Evolutionary conservation across 1,139 yeast species (phyloP).

Genomic region (Yamadazyma friedrichii): DNA sequence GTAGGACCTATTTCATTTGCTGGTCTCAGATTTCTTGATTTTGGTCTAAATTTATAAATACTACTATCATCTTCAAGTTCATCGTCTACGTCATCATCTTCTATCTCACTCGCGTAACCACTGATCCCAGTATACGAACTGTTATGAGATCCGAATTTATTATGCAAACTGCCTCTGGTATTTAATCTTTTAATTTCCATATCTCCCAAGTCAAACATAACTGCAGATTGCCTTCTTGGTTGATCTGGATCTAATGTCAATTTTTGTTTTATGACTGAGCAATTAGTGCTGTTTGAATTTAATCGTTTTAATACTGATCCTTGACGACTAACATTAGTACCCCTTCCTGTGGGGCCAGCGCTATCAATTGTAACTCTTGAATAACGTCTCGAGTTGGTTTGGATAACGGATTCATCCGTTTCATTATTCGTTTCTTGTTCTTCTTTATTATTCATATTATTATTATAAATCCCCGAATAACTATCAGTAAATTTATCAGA

Average conservation of each 20-base stretch:
- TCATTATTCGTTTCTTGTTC: background rate
- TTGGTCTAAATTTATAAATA: background rate
- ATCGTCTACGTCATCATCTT: slow-evolving; percentile 1
- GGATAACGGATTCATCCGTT: slow-evolving; percentile 1
- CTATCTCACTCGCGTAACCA: slow-evolving; percentile 8
- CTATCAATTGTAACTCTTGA: background rate
- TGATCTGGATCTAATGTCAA: slow-evolving; percentile 4
- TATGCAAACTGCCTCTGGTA: slow-evolving; percentile 1
- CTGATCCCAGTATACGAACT: slow-evolving; percentile 5
- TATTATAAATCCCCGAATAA: background rate
- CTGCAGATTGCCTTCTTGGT: slow-evolving; percentile 6
- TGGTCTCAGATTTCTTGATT: too few relatives aligned
- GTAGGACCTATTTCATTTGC: too few relatives aligned
- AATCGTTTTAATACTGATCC: slow-evolving; percentile 1
- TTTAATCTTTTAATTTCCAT: background rate
- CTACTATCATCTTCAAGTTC: background rate
- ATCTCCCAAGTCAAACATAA: slow-evolving; percentile 5
- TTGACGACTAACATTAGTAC: background rate
- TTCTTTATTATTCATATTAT: background rate
- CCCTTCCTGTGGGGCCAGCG: background rate
- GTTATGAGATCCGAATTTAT: slow-evolving; percentile 2
- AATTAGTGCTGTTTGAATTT: slow-evolving; percentile 7
- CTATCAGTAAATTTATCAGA: slow-evolving; percentile 2
- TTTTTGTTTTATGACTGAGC: slow-evolving; percentile 12
- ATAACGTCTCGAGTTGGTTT: background rate